A percentile compares a stretch with the other conserved stretches of the same genome.
phyloP scores from a whole-genome alignment of 108 stramenopile species.

The Fistulifera solaris region DNA sequence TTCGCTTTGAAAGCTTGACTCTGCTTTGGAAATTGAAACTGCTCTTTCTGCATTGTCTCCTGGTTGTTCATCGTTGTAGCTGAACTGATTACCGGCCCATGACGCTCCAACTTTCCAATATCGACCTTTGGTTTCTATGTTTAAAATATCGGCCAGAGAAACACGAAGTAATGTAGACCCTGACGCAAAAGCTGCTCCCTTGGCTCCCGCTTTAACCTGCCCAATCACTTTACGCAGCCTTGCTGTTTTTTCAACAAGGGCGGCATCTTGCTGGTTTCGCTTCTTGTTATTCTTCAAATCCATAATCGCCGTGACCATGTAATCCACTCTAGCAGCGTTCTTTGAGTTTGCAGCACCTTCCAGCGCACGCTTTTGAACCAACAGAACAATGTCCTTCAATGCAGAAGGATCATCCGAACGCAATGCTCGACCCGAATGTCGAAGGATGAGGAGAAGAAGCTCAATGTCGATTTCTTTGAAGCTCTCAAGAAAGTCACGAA shows the following conservation, averaged over 20 bases:
- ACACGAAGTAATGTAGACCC: conserved; percentile 71
- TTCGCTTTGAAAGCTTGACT: neutral
- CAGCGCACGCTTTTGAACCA: conserved; percentile 62
- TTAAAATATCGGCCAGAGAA: conserved; percentile 64
- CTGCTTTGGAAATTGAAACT: conserved; percentile 1
- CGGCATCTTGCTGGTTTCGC: conserved; percentile 52
- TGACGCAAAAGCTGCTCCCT: conserved; percentile 20
- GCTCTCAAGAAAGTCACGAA: conserved; percentile 72
- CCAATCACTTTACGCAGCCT: conserved; percentile 75
- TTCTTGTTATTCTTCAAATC: conserved; percentile 92
- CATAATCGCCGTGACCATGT: conserved; percentile 84
- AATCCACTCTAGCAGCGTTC: conserved; percentile 59
- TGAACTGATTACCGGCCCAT: conserved; percentile 83
- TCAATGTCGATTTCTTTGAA: conserved; percentile 84
- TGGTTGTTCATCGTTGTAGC: conserved; percentile 22
- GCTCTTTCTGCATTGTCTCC: conserved; percentile 6
- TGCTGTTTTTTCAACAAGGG: conserved; percentile 47
- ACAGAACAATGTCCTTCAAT: conserved; percentile 83
- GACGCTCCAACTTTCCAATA: conserved; percentile 94
- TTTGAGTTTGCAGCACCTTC: conserved; percentile 15
- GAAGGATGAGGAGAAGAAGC: conserved; percentile 73
- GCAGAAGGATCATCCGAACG: conserved; percentile 88
- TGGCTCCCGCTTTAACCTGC: conserved; percentile 61
- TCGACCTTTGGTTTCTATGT: conserved; percentile 77
- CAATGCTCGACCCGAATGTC: conserved; percentile 80